Percentiles rank a stretch among this genome's conserved stretches.
Conservation (phyloP, 345 rosid genomes). For the Gynandropsis gynandra region DNA sequence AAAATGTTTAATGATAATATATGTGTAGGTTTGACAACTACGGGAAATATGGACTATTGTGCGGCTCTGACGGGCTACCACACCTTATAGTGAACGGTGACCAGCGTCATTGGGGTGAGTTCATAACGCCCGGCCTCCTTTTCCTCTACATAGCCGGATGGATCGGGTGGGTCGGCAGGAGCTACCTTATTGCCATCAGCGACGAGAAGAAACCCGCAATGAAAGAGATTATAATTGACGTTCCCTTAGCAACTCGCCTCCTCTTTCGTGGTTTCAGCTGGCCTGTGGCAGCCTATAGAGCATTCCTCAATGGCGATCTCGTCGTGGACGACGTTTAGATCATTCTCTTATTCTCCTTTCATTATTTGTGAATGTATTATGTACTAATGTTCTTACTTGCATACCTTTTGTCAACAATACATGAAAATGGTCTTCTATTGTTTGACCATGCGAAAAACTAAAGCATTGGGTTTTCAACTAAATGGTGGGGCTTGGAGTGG, state of each 20-base stretch:
- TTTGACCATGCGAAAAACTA: no score
- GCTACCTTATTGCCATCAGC: constrained; percentile 83
- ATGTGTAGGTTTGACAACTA: constrained; percentile 68
- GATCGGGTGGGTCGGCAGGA: constrained; percentile 99
- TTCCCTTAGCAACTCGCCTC: constrained; percentile 68
- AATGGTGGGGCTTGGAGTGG: no score
- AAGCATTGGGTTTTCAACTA: no score
- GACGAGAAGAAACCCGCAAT: constrained; percentile 86
- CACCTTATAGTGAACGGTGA: constrained; percentile 95
- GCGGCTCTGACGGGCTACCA: constrained; percentile 92
- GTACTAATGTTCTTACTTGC: no score
- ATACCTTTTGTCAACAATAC: no score
- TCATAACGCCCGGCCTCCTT: constrained; percentile 81
- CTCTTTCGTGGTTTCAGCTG: constrained; percentile 81
- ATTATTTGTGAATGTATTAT: no score
- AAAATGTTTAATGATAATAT: no score
- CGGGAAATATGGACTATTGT: constrained; percentile 75
- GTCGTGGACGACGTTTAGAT: constrained; percentile 70
- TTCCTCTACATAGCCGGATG: constrained; percentile 97
- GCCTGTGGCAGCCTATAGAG: constrained; percentile 99
- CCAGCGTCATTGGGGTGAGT: constrained; percentile 99
- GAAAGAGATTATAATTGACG: constrained; percentile 99
- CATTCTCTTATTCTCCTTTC: no score
- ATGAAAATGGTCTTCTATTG: no score
- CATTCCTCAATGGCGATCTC: constrained; percentile 71